phyloP scores from a whole-genome alignment of 1,284 basidiomycete genomes.

The Irpex lacteus region DNA sequence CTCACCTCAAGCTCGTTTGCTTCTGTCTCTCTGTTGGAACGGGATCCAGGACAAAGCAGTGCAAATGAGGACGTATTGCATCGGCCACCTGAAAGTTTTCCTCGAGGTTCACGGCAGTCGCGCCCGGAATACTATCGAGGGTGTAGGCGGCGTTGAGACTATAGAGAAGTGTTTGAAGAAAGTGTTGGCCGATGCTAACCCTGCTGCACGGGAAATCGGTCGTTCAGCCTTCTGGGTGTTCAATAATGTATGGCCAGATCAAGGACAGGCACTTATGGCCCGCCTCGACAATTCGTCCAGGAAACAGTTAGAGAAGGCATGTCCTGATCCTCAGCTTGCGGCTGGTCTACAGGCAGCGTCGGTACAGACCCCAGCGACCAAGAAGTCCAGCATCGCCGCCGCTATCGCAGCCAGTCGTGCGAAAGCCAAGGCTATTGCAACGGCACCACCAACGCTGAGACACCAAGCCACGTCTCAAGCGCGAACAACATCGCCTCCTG shows the following conservation, averaged over 20 bases:
- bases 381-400: constrained; percentile 77
- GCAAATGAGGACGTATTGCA: constrained; percentile 70
- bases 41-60: constrained; percentile 84
- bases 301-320: constrained; percentile 86
- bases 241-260: constrained; percentile 71
- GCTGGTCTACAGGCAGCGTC: constrained; percentile 38
- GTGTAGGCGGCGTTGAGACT: constrained; percentile 60
- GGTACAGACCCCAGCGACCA: constrained; percentile 47
- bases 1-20: constrained; percentile 68
- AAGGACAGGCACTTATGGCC: constrained; percentile 62
- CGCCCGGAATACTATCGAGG: constrained; percentile 63
- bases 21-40: constrained; percentile 72
- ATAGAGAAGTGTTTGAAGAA: constrained; percentile 75
- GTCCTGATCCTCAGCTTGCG: constrained; percentile 54
- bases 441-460: constrained; percentile 68
- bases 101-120: constrained; percentile 67
- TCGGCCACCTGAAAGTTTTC: constrained; percentile 72
- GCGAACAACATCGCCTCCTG: constrained; percentile 38
- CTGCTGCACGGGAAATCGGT: constrained; percentile 73
- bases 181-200: constrained; percentile 76
- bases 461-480: constrained; percentile 72
- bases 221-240: constrained; percentile 83
- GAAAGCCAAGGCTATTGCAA: constrained; percentile 80
- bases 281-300: constrained; percentile 67
- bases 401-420: constrained; percentile 81